These are phyloP conservation scores for Peniophora sp. DNA, from an alignment of 1,284 basidiomycete genomes.

Conservation along the genomic window DNA sequence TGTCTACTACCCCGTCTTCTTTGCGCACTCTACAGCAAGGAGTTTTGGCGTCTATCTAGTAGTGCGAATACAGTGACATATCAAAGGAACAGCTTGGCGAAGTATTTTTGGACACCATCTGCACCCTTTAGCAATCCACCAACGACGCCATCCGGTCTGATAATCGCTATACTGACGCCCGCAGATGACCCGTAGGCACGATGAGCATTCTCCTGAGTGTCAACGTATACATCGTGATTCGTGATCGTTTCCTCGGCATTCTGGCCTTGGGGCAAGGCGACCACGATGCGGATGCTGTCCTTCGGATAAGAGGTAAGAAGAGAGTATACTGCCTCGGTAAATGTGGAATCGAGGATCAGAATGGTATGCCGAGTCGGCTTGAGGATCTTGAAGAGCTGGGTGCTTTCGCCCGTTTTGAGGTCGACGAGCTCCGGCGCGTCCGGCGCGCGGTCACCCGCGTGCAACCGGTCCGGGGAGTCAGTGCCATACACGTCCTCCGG, in stretches of 20 bases:
- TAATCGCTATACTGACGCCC: conserved; percentile 24
- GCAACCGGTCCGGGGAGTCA: conserved; percentile 10
- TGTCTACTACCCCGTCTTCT: no score
- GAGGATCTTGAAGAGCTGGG: conserved; percentile 2
- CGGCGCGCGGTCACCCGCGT: background rate
- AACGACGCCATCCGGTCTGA: conserved; percentile 33
- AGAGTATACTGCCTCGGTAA: conserved; percentile 3
- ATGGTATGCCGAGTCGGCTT: conserved; percentile 1
- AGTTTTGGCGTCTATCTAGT: no score
- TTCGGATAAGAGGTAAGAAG: conserved; percentile 18
- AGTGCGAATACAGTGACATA: no score
- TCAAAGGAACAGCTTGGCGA: conserved; percentile 9
- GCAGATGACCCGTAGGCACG: conserved; percentile 24
- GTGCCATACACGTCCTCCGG: conserved; percentile 14
- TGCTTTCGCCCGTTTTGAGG: background rate
- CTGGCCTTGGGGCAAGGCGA: conserved; percentile 6
- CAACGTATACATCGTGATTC: conserved; percentile 7
- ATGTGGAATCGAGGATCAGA: background rate
- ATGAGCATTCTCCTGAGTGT: conserved; percentile 20
- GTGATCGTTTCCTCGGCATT: background rate
- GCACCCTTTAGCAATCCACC: conserved; percentile 27
- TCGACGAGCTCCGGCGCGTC: conserved; percentile 2
- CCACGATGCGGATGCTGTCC: conserved; percentile 16
- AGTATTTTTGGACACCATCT: conserved; percentile 25
- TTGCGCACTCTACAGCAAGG: no score